Evolutionary conservation across 257 asterid species (phyloP).

Genomic region (Plantago major): DNA sequence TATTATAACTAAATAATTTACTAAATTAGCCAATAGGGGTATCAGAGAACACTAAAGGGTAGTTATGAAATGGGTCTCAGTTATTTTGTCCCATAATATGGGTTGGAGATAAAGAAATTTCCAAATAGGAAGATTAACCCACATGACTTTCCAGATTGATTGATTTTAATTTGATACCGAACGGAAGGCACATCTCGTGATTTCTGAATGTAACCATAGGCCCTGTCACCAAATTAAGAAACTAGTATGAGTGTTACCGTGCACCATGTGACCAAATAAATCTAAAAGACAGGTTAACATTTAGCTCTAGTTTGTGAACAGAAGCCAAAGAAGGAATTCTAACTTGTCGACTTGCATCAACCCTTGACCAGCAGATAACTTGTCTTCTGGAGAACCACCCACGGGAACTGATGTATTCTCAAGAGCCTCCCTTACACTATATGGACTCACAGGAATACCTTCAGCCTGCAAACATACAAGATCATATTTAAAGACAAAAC

Average conservation of each 20-base stretch:
- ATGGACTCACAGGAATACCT: slow-evolving; percentile 85
- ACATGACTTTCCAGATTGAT: slow-evolving; percentile 73
- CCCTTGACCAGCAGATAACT: slow-evolving; percentile 89
- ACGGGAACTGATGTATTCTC: slow-evolving; percentile 84
- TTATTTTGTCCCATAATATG: too few relatives aligned
- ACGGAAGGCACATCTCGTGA: slow-evolving; percentile 54
- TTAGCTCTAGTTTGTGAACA: slow-evolving; percentile 12
- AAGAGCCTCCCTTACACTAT: slow-evolving; percentile 81
- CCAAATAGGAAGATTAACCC: slow-evolving; percentile 31
- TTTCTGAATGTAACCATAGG: slow-evolving; percentile 81
- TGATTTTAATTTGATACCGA: slow-evolving; percentile 71
- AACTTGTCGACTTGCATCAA: slow-evolving; percentile 97
- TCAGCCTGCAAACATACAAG: slow-evolving; percentile 59
- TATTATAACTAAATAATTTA: too few relatives aligned
- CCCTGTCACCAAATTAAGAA: slow-evolving; percentile 54
- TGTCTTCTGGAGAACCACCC: slow-evolving; percentile 79
- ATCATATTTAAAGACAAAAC: slow-evolving; percentile 18
- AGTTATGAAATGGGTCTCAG: too few relatives aligned
- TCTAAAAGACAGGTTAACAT: too few relatives aligned
- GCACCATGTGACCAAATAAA: too few relatives aligned
- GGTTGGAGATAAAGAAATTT: not conserved
- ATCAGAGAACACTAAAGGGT: too few relatives aligned
- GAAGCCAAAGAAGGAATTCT: slow-evolving; percentile 29
- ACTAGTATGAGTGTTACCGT: not conserved
- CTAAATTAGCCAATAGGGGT: too few relatives aligned